These are phyloP conservation scores for Candida montana DNA, from an alignment of 805 yeast genomes.

Conservation along the genomic window DNA sequence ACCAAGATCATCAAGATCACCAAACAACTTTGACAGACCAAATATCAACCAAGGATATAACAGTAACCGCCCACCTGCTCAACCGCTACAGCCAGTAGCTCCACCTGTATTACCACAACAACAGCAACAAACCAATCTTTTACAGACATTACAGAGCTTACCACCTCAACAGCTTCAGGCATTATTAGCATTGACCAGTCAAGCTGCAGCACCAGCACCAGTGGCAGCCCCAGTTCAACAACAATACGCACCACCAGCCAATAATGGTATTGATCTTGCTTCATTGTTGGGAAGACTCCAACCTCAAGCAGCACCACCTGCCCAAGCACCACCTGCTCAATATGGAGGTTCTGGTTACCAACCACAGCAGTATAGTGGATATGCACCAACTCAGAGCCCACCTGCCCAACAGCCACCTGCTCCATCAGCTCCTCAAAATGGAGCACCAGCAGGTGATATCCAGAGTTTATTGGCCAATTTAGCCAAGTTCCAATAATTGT, in stretches of 20 bases:
- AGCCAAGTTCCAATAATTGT: constrained; percentile 26
- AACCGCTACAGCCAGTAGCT: constrained; percentile 9
- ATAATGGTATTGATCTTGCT: constrained; percentile 6
- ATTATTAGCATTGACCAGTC: constrained; percentile 11
- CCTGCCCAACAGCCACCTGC: constrained; percentile 14
- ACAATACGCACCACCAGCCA: constrained; percentile 7
- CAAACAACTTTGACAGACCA: background rate
- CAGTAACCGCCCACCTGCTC: too few relatives aligned
- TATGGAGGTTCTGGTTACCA: constrained; percentile 1
- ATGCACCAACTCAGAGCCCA: constrained; percentile 2
- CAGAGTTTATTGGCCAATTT: constrained; percentile 29
- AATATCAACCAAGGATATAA: background rate
- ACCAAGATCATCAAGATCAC: background rate
- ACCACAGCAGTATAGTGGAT: constrained; percentile 9
- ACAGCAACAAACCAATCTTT: background rate
- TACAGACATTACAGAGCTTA: constrained; percentile 11
- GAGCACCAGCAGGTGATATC: constrained; percentile 31
- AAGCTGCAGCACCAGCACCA: constrained; percentile 6
- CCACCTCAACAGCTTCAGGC: constrained; percentile 13
- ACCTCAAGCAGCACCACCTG: constrained; percentile 1
- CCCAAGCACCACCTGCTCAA: constrained; percentile 2
- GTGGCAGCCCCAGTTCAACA: constrained; percentile 5
- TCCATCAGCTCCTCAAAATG: constrained; percentile 19
- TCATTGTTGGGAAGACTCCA: constrained; percentile 10
- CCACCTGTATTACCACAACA: background rate